Conservation (phyloP, 768 basidiomycete species). For the Sporobolomyces roseus region DNA sequence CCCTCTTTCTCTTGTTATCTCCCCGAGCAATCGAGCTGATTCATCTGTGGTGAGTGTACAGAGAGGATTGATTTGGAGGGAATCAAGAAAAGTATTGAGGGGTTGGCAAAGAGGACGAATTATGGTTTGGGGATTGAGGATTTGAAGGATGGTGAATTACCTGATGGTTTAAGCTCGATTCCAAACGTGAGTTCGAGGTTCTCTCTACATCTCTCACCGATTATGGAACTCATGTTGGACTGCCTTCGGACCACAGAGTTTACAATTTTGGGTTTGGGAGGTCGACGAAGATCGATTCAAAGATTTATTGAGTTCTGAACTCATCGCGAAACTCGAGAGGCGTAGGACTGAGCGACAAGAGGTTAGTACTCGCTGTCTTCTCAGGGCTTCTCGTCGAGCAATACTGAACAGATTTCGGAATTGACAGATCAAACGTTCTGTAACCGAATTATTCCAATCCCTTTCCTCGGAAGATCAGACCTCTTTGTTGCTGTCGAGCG, state of each 20-base stretch:
- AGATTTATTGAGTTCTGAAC: conserved; percentile 61
- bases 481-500: conserved; percentile 48
- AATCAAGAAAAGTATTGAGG: conserved; percentile 65
- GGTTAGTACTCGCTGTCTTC: conserved; percentile 50
- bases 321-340: conserved; percentile 60
- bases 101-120: conserved; percentile 65
- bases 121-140: conserved; percentile 64
- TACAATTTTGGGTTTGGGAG: conserved; percentile 84
- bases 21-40: too few relatives aligned
- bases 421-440: conserved; percentile 30
- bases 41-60: neutral
- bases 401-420: too few relatives aligned
- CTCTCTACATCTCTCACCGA: neutral
- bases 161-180: conserved; percentile 28
- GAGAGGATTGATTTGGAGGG: conserved; percentile 53
- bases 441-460: conserved; percentile 58
- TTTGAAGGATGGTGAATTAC: conserved; percentile 13
- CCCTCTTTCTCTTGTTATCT: neutral
- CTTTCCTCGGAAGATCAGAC: conserved; percentile 60
- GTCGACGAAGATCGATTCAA: conserved; percentile 61
- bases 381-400: neutral
- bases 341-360: conserved; percentile 64
- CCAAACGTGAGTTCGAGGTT: conserved; percentile 46
- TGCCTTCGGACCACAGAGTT: conserved; percentile 47
- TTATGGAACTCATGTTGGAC: conserved; percentile 53